Evolutionary conservation across 768 basidiomycete genomes (phyloP).

Genomic region (Chlorophyllum brunneum): DNA sequence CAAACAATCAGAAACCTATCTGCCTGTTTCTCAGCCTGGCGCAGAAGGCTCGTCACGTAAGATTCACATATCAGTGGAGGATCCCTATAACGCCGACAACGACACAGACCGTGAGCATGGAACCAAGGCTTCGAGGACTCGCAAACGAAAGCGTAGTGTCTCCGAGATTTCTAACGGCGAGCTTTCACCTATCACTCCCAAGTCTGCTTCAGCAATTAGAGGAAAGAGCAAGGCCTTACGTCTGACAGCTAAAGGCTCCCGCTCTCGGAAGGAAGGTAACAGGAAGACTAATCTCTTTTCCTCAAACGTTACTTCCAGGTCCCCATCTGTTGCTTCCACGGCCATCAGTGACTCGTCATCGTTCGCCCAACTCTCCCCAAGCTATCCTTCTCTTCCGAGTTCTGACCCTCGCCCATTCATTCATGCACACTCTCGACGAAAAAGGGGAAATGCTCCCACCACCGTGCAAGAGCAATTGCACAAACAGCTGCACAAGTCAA

Average conservation of each 20-base stretch:
- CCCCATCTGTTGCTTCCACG: constrained; percentile 49
- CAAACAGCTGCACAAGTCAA: constrained; percentile 7
- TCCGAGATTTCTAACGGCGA: constrained; percentile 3
- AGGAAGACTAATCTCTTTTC: constrained; percentile 1
- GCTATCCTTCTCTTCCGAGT: constrained; percentile 16
- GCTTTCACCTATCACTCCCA: constrained; percentile 16
- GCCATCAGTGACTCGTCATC: constrained; percentile 25
- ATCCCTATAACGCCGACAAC: constrained; percentile 10
- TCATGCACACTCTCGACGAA: constrained; percentile 33
- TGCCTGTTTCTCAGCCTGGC: neutral
- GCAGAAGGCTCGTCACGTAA: neutral
- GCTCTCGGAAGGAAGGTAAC: too few species aligned
- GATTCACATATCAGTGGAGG: constrained; percentile 9
- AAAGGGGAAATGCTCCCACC: constrained; percentile 12
- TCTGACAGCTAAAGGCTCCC: constrained; percentile 4
- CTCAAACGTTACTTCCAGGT: constrained; percentile 26
- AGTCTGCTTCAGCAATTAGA: constrained; percentile 27
- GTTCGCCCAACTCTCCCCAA: constrained; percentile 25
- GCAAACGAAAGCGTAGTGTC: constrained; percentile 12
- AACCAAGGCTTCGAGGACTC: neutral
- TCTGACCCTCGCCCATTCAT: constrained; percentile 19
- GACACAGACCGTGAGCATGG: constrained; percentile 9
- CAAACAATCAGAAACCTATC: neutral
- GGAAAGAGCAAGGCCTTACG: constrained; percentile 21
- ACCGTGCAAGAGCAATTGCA: constrained; percentile 10